Evolutionary conservation across 2,329 filamentous ascomycete genomes (phyloP).

Genomic region (Cordyceps cicadae): DNA sequence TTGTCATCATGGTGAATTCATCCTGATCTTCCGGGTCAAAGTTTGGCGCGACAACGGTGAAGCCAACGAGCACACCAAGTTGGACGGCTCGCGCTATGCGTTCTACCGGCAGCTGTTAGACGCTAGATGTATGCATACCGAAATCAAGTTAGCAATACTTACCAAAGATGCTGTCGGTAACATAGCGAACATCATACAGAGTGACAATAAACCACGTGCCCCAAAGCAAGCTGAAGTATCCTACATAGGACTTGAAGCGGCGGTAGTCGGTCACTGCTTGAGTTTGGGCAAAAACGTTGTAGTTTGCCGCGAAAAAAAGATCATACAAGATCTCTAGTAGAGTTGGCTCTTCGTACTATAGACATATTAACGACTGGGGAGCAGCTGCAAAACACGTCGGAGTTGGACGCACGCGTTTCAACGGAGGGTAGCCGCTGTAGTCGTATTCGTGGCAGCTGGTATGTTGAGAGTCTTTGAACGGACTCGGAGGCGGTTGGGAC

Average conservation of each 20-base stretch:
- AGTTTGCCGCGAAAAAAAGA: constrained; percentile 46
- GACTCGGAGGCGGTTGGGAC: background rate
- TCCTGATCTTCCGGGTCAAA: constrained; percentile 33
- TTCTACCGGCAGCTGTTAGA: constrained; percentile 23
- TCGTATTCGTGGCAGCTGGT: background rate
- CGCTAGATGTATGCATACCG: too few species aligned
- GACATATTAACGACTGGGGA: background rate
- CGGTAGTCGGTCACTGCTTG: constrained; percentile 24
- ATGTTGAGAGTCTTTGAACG: background rate
- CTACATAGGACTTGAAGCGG: constrained; percentile 28
- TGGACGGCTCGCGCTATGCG: constrained; percentile 50
- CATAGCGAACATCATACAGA: constrained; percentile 58
- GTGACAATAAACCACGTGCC: constrained; percentile 59
- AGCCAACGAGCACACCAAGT: constrained; percentile 56
- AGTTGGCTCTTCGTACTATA: constrained; percentile 25
- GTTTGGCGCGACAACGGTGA: constrained; percentile 49
- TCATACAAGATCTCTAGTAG: constrained; percentile 31
- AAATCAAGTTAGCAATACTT: background rate
- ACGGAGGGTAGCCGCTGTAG: constrained; percentile 3
- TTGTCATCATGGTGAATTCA: constrained; percentile 28
- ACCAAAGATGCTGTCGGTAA: constrained; percentile 54
- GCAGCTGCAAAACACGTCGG: too few species aligned
- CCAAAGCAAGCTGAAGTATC: constrained; percentile 49
- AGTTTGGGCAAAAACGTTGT: constrained; percentile 46
- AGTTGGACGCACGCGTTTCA: background rate